Conservation (phyloP, 352 stramenopile species). For the Elongisporangium anandrum region DNA sequence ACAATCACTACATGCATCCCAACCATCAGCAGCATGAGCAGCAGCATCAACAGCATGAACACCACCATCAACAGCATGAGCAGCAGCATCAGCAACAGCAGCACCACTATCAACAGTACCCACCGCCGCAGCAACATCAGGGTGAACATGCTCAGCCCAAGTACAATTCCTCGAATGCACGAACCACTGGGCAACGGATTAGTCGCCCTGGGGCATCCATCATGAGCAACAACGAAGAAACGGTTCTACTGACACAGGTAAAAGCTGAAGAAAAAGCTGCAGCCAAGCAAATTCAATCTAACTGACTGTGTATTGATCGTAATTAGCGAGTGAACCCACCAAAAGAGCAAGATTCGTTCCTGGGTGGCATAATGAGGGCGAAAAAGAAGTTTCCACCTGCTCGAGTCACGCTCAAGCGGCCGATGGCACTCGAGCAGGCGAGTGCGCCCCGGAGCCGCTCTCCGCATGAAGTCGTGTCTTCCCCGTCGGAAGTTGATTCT, state of each 20-base stretch:
- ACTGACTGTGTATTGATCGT: slow-evolving; percentile 1
- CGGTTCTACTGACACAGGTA: slow-evolving; percentile 3
- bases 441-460: slow-evolving; percentile 6
- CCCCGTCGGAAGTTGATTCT: neutral
- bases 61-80: slow-evolving; percentile 6
- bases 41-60: slow-evolving; percentile 10
- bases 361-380: slow-evolving; percentile 8
- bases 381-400: slow-evolving; percentile 10
- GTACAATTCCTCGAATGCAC: slow-evolving; percentile 1
- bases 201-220: slow-evolving; percentile 22
- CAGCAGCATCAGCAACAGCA: slow-evolving; percentile 1
- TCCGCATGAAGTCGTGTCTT: slow-evolving; percentile 1
- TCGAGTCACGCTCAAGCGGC: slow-evolving; percentile 8
- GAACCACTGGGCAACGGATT: slow-evolving; percentile 18
- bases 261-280: neutral
- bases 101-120: neutral
- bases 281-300: slow-evolving; percentile 1
- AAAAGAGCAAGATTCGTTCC: slow-evolving; percentile 17
- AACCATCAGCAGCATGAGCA: slow-evolving; percentile 1
- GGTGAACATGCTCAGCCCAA: slow-evolving; percentile 1
- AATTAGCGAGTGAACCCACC: slow-evolving; percentile 19
- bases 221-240: slow-evolving; percentile 6
- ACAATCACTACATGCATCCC: neutral
- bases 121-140: neutral
- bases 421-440: slow-evolving; percentile 2